Evolutionary conservation across 306 rosid genomes (phyloP).

Genomic region (Sophora flavescens): DNA sequence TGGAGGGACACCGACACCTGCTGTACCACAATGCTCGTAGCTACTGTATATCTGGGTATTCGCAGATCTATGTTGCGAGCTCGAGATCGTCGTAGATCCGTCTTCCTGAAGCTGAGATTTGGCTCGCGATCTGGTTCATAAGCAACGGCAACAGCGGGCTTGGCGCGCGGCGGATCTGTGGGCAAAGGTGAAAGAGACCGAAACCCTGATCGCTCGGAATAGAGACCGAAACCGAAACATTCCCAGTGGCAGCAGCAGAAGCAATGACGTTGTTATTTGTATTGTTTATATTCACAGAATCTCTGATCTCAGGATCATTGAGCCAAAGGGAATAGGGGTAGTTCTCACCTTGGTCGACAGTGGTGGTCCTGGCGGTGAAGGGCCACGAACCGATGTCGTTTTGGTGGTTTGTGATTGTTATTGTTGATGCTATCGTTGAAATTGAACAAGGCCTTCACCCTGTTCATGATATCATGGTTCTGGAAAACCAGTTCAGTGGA

Average conservation of each 20-base stretch:
- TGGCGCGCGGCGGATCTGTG: no score
- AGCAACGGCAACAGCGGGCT: no score
- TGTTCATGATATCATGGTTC: constrained; percentile 81
- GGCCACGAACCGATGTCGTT: constrained; percentile 76
- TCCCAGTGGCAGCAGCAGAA: not conserved
- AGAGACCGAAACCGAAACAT: constrained; percentile 37
- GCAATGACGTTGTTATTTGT: constrained; percentile 2
- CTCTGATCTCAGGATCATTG: constrained; percentile 70
- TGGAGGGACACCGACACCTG: no score
- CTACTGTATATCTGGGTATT: no score
- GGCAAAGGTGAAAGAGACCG: no score
- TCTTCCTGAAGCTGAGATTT: no score
- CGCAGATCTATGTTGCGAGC: no score
- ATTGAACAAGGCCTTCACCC: constrained; percentile 74
- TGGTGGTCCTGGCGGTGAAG: constrained; percentile 25
- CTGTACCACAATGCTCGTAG: no score
- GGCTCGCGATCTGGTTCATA: no score
- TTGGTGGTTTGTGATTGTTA: no score
- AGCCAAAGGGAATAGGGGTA: constrained; percentile 90
- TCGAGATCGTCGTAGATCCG: no score
- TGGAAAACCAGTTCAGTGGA: constrained; percentile 75
- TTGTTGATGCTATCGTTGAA: constrained; percentile 51
- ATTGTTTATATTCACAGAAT: constrained; percentile 46
- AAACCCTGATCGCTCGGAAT: constrained; percentile 38
- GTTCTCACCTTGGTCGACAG: constrained; percentile 75